Evolutionary conservation across 352 stramenopile species (phyloP).

Genomic region (Pythium sp.): DNA sequence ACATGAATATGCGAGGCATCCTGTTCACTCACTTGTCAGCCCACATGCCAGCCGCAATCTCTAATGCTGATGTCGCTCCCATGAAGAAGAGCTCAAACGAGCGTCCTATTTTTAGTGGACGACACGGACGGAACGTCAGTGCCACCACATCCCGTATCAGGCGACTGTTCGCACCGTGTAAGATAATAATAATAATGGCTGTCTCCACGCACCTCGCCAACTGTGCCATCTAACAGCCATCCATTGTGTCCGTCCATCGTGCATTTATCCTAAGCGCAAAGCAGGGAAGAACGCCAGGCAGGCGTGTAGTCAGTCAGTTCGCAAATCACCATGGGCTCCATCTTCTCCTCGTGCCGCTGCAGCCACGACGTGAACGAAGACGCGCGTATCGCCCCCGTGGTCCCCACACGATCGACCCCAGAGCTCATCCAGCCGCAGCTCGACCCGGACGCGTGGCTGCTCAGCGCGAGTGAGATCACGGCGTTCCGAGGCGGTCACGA

Average conservation of each 20-base stretch:
- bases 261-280: not conserved
- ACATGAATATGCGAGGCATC: too few species aligned
- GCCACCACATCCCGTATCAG: too few species aligned
- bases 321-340: slow-evolving; percentile 5
- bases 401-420: not conserved
- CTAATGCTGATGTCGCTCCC: too few species aligned
- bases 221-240: too few species aligned
- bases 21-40: too few species aligned
- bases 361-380: not conserved
- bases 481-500: slow-evolving; percentile 2
- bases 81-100: too few species aligned
- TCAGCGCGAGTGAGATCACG: slow-evolving; percentile 3
- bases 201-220: not conserved
- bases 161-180: too few species aligned
- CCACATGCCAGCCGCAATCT: not conserved
- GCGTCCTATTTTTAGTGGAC: too few species aligned
- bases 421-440: slow-evolving; percentile 16
- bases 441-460: slow-evolving; percentile 14
- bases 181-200: not conserved
- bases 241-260: not conserved
- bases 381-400: not conserved
- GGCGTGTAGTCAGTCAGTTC: not conserved
- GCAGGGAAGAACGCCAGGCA: not conserved
- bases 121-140: too few species aligned
- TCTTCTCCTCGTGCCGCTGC: slow-evolving; percentile 11